Percentiles rank a stretch among this genome's conserved stretches.
phyloP scores from a whole-genome alignment of 208 protist genomes.

The Crithidia expoeki region DNA sequence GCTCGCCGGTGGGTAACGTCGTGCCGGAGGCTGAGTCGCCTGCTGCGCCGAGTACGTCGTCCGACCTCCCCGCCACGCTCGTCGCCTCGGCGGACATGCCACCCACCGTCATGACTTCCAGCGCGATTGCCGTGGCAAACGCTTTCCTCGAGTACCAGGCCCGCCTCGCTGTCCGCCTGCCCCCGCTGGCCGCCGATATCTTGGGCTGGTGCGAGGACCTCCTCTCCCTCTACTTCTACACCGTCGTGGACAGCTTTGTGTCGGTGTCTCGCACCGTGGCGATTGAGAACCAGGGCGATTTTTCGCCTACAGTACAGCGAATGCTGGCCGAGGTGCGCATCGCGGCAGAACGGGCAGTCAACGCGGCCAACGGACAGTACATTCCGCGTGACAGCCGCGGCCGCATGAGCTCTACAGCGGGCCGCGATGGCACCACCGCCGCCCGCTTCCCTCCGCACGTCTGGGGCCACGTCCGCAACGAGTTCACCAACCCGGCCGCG shows the following conservation, averaged over 20 bases:
- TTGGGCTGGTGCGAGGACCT: constrained; percentile 77
- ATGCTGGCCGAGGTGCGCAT: constrained; percentile 57
- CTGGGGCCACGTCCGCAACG: constrained; percentile 53
- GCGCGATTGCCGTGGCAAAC: constrained; percentile 62
- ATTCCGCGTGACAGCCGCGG: constrained; percentile 15
- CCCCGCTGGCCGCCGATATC: constrained; percentile 71
- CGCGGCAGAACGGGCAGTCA: constrained; percentile 45
- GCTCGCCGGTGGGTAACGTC: constrained; percentile 20
- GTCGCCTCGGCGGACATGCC: constrained; percentile 31
- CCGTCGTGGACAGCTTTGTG: constrained; percentile 85
- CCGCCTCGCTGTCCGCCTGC: constrained; percentile 74
- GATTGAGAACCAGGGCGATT: constrained; percentile 77
- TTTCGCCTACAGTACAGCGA: constrained; percentile 49
- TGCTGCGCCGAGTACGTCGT: neutral
- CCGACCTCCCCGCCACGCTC: constrained; percentile 17
- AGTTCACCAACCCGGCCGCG: constrained; percentile 56
- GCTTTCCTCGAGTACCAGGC: constrained; percentile 77
- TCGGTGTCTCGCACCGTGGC: constrained; percentile 73
- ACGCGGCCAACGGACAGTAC: constrained; percentile 41
- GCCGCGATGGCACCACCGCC: constrained; percentile 6
- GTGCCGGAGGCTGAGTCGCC: constrained; percentile 9
- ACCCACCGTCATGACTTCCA: constrained; percentile 60
- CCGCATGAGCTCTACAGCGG: constrained; percentile 6
- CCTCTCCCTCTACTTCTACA: constrained; percentile 77
- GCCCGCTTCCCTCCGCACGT: constrained; percentile 72